These are phyloP conservation scores for Fusarium papillatum DNA, from an alignment of 2,329 filamentous ascomycete genomes.

Conservation along the genomic window DNA sequence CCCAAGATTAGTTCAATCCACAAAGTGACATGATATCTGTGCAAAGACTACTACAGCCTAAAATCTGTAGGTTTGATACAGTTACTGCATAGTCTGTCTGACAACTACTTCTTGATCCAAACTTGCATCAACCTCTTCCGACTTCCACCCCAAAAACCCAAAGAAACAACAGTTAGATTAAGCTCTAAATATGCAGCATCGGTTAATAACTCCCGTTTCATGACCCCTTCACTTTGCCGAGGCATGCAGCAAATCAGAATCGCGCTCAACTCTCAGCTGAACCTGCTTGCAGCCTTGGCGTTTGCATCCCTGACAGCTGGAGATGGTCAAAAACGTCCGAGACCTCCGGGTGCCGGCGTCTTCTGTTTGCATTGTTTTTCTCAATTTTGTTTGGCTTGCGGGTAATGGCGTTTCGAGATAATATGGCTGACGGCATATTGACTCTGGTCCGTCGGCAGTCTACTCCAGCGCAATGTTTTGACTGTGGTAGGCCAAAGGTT, in stretches of 20 bases:
- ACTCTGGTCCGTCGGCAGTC: background rate
- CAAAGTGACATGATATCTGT: background rate
- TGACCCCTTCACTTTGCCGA: background rate
- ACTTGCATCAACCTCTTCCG: background rate
- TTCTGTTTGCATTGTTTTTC: background rate
- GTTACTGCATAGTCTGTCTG: background rate
- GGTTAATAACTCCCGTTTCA: background rate
- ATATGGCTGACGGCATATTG: background rate
- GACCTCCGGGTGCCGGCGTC: background rate
- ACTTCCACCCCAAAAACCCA: background rate
- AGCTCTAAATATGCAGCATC: background rate
- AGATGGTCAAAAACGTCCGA: background rate
- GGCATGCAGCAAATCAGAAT: constrained; percentile 3
- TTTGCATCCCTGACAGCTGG: background rate
- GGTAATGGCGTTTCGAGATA: background rate
- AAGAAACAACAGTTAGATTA: background rate
- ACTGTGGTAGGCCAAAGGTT: background rate
- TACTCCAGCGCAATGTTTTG: background rate
- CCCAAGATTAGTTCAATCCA: background rate
- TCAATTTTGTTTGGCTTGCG: background rate
- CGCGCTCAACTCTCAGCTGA: background rate
- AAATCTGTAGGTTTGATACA: background rate
- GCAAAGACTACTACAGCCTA: background rate
- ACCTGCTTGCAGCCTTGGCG: constrained; percentile 4
- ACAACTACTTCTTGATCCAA: background rate